Evolutionary conservation across 257 asterid genomes (phyloP), one percentile per base, ranked within the genome.

Genomic region (Cruciata laevipes): DNA sequence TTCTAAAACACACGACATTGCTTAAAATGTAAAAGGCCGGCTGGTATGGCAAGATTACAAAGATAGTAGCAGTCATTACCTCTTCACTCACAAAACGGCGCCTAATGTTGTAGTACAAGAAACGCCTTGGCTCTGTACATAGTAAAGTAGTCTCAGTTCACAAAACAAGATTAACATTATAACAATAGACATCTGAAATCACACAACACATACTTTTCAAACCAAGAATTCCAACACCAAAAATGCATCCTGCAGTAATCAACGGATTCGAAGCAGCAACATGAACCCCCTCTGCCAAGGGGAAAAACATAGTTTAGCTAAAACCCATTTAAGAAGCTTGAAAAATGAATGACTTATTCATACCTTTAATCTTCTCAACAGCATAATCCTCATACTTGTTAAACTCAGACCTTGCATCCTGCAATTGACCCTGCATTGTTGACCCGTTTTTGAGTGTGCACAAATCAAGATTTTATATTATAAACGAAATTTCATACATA

Each of bases 331-430:
- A 55, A 47, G 57, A 35, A 13, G 14, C 42, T 66, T 55, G 49
- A 51, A 51, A 62, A 35, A 53, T 61, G 31, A 0, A 49, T 49
- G 67, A 40, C 5, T 21, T 69, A 31, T 58, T 67, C 74, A 42
- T 55, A 93, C 98, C 98, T 84, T 83, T 88, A 63, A 86, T 73
- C 91, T 87, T 88, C 80, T 79, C 87, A 71, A 90, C 73, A 71
- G 63, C 90, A 68, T 81, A 32, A 66, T 84, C 86, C 93, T 90
- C 99, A 47, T 90, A 94, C 30, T 71, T 81, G 63, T 59, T 61
- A 70, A 74, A 90, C 3, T 84, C 96, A 69, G 96, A 80, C 85
- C 85, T 94, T 49, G 82, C 80, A 73, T 84, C 93, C 67, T 86
- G 91, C 76, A 88, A 74, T 77, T 87, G 74, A 79, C 84, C 96